Evolutionary conservation across 371 early-diverging fungal species (phyloP), one percentile per base, ranked within the genome.

Genomic region (Chytridium lagenaria): DNA sequence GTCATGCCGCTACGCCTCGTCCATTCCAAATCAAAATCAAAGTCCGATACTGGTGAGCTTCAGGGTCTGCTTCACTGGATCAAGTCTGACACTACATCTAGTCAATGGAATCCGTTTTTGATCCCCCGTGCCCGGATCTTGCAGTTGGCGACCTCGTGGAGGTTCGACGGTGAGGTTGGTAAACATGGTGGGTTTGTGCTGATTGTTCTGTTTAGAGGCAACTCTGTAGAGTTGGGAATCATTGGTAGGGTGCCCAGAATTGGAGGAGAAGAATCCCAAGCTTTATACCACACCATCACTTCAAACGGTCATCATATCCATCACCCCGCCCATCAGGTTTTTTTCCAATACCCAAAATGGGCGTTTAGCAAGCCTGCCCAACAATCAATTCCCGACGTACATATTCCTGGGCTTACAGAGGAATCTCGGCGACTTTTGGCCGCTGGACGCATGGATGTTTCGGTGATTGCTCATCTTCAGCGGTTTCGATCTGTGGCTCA

Each of bases 81-180:
- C n/a, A n/a, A n/a, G n/a, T n/a, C n/a, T n/a, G n/a, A n/a, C n/a
- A n/a, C n/a, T n/a, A n/a, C n/a, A n/a, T n/a, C n/a, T n/a, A n/a
- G n/a, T n/a, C n/a, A n/a, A n/a, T n/a, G n/a, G n/a, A n/a, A n/a
- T n/a, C n/a, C n/a, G n/a, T n/a, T n/a, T n/a, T n/a, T 52, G 55
- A 52, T 52, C 26, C 55, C 26, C 12, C 55, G 30, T 36, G 34
- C 10, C 77, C 77, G 12, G 68, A 30, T 19, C 51, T 77, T 15
- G 69, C 67, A 12, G 52, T 57, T 23, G 80, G 80, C 10, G 80
- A 79, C 51, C 71, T 74, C 1, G 80, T 79, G 19, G 80, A 79
- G 38, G 68, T 79, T 23, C 33, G 74, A 40, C 19, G 74, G 52
- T 75, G 34, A 33, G 59, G 15, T 61, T 30, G 57, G 7, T 5